These are phyloP conservation scores for Ramaria sp. DNA, from an alignment of 768 basidiomycete species.

Conservation along the genomic window DNA sequence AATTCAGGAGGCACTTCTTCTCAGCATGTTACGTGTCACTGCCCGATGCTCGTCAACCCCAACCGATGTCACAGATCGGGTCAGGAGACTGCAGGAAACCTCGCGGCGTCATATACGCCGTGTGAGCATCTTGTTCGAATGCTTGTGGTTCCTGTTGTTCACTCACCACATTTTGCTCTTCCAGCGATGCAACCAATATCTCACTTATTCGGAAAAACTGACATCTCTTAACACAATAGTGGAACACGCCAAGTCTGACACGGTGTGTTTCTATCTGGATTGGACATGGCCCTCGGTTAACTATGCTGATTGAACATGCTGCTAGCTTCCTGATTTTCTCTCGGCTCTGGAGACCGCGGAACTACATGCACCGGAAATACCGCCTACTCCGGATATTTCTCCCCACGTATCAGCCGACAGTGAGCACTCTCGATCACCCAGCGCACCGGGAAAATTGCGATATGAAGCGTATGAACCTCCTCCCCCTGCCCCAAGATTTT, in stretches of 20 bases:
- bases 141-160: background rate
- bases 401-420: background rate
- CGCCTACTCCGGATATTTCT: background rate
- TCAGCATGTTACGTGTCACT: conserved; percentile 60
- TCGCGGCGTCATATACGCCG: conserved; percentile 46
- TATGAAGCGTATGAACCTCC: conserved; percentile 66
- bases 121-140: conserved; percentile 24
- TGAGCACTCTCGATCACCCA: background rate
- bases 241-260: conserved; percentile 37
- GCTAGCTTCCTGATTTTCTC: conserved; percentile 65
- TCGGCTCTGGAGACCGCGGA: conserved; percentile 32
- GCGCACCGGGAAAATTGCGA: conserved; percentile 37
- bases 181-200: conserved; percentile 66
- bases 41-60: conserved; percentile 49
- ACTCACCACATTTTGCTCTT: background rate
- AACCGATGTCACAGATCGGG: conserved; percentile 28
- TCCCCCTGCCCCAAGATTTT: conserved; percentile 35
- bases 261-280: conserved; percentile 31
- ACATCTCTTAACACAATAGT: conserved; percentile 37
- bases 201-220: conserved; percentile 35
- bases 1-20: conserved; percentile 62
- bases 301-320: conserved; percentile 6
- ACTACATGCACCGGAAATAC: background rate
- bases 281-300: background rate
- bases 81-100: conserved; percentile 32